Conservation (phyloP, 129 eudicot species). For the Escallonia herrerae region DNA sequence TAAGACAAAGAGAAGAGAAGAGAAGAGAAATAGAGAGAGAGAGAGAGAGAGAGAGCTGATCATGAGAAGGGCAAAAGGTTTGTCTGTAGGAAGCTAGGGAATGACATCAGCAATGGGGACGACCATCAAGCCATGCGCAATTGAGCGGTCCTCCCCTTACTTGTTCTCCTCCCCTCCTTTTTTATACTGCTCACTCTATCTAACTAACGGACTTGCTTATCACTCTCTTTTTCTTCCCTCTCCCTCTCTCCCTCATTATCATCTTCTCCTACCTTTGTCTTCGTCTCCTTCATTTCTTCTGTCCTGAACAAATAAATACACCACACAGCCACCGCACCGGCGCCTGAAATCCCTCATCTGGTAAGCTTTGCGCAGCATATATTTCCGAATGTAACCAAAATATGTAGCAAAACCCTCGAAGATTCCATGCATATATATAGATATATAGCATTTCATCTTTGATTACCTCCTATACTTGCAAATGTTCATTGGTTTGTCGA, state of each 20-base stretch:
- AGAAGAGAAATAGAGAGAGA: too few species aligned
- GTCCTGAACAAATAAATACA: background rate
- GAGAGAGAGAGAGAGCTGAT: background rate
- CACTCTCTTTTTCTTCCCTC: conserved; percentile 11
- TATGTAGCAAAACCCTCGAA: background rate
- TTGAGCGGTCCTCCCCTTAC: conserved; percentile 26
- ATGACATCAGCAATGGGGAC: conserved; percentile 41
- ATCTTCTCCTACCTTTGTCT: background rate
- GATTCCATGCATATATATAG: background rate
- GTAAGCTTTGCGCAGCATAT: conserved; percentile 12
- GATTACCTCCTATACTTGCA: too few species aligned
- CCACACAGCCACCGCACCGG: background rate
- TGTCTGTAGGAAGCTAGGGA: conserved; percentile 9
- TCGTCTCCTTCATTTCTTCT: background rate
- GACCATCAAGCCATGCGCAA: conserved; percentile 39
- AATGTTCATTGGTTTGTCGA: too few species aligned
- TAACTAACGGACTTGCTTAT: background rate
- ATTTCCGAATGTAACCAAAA: background rate
- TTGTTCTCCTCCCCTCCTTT: background rate
- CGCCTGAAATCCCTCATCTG: conserved; percentile 1
- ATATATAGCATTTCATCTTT: background rate
- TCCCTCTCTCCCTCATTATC: background rate
- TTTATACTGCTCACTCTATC: conserved; percentile 11
- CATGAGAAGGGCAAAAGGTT: background rate
- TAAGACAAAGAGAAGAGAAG: background rate